Evolutionary conservation across 805 yeast species (phyloP).

Genomic region (Candida pini): DNA sequence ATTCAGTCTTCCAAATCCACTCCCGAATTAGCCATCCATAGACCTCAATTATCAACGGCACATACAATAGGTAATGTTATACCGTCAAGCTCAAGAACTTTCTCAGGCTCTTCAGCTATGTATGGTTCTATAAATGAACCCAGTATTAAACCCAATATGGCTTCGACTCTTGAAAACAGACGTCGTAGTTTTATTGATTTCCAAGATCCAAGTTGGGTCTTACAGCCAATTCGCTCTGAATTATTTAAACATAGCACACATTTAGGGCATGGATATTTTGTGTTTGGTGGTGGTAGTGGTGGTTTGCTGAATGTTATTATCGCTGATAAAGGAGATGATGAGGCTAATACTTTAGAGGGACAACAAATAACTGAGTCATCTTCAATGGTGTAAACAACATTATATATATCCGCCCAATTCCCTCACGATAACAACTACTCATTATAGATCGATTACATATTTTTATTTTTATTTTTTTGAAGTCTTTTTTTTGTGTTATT

Average conservation of each 20-base stretch:
- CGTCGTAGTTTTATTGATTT: slow-evolving; percentile 12
- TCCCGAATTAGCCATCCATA: slow-evolving; percentile 1
- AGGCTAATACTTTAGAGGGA: background rate
- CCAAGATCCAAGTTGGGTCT: slow-evolving; percentile 6
- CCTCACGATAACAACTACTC: too few species aligned
- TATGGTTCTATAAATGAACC: background rate
- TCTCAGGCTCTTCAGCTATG: background rate
- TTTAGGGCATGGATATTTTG: slow-evolving; percentile 20
- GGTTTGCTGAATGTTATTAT: slow-evolving; percentile 14
- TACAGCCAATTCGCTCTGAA: slow-evolving; percentile 8
- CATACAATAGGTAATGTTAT: too few species aligned
- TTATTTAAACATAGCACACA: slow-evolving; percentile 2
- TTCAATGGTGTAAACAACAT: too few species aligned
- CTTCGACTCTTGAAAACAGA: too few species aligned
- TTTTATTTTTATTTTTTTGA: too few species aligned
- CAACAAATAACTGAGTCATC: too few species aligned
- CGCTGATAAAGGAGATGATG: slow-evolving; percentile 4
- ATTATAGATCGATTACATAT: too few species aligned
- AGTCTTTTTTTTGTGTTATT: too few species aligned
- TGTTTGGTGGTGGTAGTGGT: slow-evolving; percentile 17
- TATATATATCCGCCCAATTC: too few species aligned
- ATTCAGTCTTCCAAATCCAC: slow-evolving; percentile 11
- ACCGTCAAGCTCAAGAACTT: background rate
- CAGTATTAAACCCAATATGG: background rate
- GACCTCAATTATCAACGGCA: background rate